A percentile compares a stretch with the other conserved stretches of the same genome.
phyloP scores from a whole-genome alignment of 805 yeast genomes.

The Hanseniaspora nectarophila region DNA sequence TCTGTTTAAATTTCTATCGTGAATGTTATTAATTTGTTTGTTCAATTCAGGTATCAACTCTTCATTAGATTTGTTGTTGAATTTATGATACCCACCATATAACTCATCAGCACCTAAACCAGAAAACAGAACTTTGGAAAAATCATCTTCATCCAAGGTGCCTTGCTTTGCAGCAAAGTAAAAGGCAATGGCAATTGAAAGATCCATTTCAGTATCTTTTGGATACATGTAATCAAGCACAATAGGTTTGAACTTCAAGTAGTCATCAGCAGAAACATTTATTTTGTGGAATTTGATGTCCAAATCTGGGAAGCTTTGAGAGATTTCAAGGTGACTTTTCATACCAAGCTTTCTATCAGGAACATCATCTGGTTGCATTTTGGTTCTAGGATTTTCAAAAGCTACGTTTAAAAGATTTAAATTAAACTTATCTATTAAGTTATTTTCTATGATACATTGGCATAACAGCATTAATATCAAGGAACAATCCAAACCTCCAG shows the following conservation, averaged over 20 bases:
- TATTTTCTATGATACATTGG: slow-evolving; percentile 23
- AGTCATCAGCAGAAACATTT: slow-evolving; percentile 60
- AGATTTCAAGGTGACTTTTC: slow-evolving; percentile 46
- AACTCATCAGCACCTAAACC: slow-evolving; percentile 97
- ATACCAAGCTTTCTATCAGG: slow-evolving; percentile 76
- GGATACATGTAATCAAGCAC: slow-evolving; percentile 71
- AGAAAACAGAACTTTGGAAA: slow-evolving; percentile 65
- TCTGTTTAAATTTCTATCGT: slow-evolving; percentile 72
- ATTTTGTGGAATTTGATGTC: slow-evolving; percentile 48
- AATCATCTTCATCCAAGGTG: slow-evolving; percentile 30
- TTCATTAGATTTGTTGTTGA: slow-evolving; percentile 36
- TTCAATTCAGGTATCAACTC: slow-evolving; percentile 49
- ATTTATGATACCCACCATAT: slow-evolving; percentile 90
- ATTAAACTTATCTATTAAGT: slow-evolving; percentile 14
- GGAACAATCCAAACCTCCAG: slow-evolving; percentile 94
- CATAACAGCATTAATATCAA: slow-evolving; percentile 48
- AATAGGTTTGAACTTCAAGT: slow-evolving; percentile 36
- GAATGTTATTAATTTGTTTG: slow-evolving; percentile 59
- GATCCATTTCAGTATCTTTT: slow-evolving; percentile 82
- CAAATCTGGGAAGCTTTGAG: slow-evolving; percentile 32
- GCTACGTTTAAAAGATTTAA: slow-evolving; percentile 86
- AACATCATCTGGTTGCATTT: slow-evolving; percentile 45
- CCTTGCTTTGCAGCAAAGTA: slow-evolving; percentile 69
- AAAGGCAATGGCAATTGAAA: slow-evolving; percentile 89
- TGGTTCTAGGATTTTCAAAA: slow-evolving; percentile 77